Conservation (phyloP, 148 eudicot species). For the Gaultheria prostrata region DNA sequence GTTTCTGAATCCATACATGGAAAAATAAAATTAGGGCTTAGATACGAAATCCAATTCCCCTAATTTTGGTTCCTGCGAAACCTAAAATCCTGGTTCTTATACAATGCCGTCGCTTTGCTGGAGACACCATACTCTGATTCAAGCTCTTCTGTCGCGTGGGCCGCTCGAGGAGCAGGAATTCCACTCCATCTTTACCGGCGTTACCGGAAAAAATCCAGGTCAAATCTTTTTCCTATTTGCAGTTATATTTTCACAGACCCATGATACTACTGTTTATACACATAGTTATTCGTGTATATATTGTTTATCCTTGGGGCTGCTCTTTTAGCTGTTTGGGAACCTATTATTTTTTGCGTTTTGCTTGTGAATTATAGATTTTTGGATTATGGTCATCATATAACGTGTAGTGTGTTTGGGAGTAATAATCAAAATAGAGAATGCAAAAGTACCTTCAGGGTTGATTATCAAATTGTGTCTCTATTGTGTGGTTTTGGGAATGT, state of each 20-base stretch:
- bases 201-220: constrained; percentile 69
- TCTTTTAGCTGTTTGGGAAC: background rate
- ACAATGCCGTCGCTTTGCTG: constrained; percentile 56
- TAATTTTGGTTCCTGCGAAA: too few species aligned
- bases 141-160: constrained; percentile 80
- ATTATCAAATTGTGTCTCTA: too few species aligned
- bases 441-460: too few species aligned
- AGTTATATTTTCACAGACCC: background rate
- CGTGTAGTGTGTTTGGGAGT: too few species aligned
- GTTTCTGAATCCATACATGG: background rate
- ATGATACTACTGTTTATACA: background rate
- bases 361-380: too few species aligned
- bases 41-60: background rate
- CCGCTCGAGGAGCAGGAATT: constrained; percentile 64
- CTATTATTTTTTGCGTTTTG: background rate
- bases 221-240: background rate
- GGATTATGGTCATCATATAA: too few species aligned
- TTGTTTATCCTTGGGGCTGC: background rate
- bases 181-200: constrained; percentile 54
- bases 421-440: too few species aligned
- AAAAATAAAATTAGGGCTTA: background rate
- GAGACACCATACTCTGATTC: constrained; percentile 86
- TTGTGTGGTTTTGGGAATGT: too few species aligned
- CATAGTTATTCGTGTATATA: background rate
- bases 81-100: background rate